Base-by-base conservation (phyloP, 345 rosid species). In the Rhizophora mangle region DNA sequence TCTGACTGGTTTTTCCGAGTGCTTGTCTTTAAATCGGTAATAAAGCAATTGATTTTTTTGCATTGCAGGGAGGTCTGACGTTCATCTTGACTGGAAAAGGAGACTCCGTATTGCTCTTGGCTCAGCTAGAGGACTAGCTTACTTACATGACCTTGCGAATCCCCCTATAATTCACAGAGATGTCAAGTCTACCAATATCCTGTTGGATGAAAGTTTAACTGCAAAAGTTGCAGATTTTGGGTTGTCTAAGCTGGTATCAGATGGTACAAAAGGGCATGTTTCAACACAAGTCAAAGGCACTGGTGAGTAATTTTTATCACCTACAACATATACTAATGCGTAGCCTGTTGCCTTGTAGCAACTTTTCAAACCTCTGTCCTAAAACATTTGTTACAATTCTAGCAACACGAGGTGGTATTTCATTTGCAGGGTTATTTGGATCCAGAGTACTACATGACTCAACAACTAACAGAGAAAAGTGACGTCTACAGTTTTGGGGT, bases 231-330 rank as follows among this genome's bases (percentile, higher is more conserved):
- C 99, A 51, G 99, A 95, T 77, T 95, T 95, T 71, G 99, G 99
- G 43, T 75, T 95, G 81, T 95, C 96, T 4, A 95, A 95, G 81
- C 87, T 90, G 16, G 96, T 95, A 68, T 88, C 93, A 3, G 97
- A 95, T 82, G 78, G 92, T 73, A 74, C 94, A 53, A 95, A 92
- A 72, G 99, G 97, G 49, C 99, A 95, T 74, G 97, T 95, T 64
- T 95, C 99, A 39, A 95, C 99, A 62, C 99, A 92, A 88, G 99
- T 95, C 61, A 95, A 95, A 76, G 99, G 99, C 83, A 95, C 99
- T 92, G 86, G 99, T 92, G 74, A 82, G 85, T 72, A 36, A 36
- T 1, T 29, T 31, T 59, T 49, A 49, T 21, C 69, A 57, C 27
- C 60, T 39, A 5, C 57, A 46, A 43, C 60, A 24, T 24, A 22